Evolutionary conservation across 805 yeast genomes (phyloP).

Genomic region (Barnettozyma wickerhamii): DNA sequence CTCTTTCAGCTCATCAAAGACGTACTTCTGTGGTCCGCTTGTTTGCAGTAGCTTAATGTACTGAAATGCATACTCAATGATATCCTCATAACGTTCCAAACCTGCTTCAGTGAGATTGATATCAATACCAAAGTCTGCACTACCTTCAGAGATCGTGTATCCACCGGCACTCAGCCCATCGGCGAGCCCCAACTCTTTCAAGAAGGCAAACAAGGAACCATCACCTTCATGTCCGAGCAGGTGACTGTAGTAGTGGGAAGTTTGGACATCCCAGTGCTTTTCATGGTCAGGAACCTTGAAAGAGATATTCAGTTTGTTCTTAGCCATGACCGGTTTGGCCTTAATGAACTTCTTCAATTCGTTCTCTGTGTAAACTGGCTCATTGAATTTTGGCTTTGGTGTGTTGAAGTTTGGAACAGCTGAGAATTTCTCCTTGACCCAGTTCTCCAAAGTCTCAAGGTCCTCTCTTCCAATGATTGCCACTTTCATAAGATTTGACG

Average conservation of each 20-base stretch:
- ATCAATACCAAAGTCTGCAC: slow-evolving; percentile 61
- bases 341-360: slow-evolving; percentile 51
- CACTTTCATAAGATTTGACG: slow-evolving; percentile 85
- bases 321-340: slow-evolving; percentile 82
- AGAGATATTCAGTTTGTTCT: slow-evolving; percentile 57
- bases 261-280: slow-evolving; percentile 61
- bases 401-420: slow-evolving; percentile 46
- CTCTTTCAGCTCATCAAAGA: slow-evolving; percentile 70
- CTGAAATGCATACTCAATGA: slow-evolving; percentile 60
- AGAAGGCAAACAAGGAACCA: slow-evolving; percentile 71
- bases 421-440: slow-evolving; percentile 67
- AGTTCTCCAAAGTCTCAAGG: slow-evolving; percentile 61
- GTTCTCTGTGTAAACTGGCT: slow-evolving; percentile 43
- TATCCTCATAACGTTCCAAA: slow-evolving; percentile 53
- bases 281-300: slow-evolving; percentile 80
- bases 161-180: slow-evolving; percentile 73
- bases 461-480: slow-evolving; percentile 81
- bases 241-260: slow-evolving; percentile 71
- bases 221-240: slow-evolving; percentile 89
- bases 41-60: slow-evolving; percentile 59
- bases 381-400: slow-evolving; percentile 33
- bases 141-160: slow-evolving; percentile 60
- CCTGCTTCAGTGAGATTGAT: slow-evolving; percentile 78
- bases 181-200: slow-evolving; percentile 77
- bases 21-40: slow-evolving; percentile 70